A percentile compares a stretch with the other conserved stretches of the same genome.
These are phyloP conservation scores for Rhypophila decipiens DNA, from an alignment of 495 filamentous ascomycete genomes.

Conservation along the genomic window DNA sequence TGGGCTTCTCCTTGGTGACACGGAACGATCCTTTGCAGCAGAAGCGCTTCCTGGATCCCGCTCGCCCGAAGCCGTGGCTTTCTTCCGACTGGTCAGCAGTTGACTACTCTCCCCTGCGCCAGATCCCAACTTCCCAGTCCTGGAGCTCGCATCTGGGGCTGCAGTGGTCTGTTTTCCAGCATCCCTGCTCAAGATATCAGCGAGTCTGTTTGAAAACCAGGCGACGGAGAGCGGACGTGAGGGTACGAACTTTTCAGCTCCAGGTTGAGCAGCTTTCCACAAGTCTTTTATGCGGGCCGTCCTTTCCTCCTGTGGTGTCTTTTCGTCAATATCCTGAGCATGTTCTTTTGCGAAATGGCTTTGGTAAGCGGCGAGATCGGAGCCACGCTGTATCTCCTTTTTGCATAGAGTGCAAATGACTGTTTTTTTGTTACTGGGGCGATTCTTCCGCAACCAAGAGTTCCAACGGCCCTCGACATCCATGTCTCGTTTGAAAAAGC, in stretches of 20 bases:
- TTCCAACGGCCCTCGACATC: constrained; percentile 3
- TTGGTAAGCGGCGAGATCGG: constrained; percentile 1
- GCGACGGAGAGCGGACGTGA: not conserved
- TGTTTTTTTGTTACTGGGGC: not conserved
- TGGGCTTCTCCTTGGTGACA: constrained; percentile 4
- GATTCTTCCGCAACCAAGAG: not conserved
- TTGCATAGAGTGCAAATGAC: not conserved
- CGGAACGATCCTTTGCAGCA: not conserved
- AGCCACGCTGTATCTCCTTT: not conserved
- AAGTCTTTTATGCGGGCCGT: not conserved
- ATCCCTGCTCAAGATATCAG: constrained; percentile 2
- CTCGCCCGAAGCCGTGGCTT: constrained; percentile 1
- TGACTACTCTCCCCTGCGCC: not conserved
- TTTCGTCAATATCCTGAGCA: not conserved
- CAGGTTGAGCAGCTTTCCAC: not conserved
- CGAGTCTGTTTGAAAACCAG: not conserved
- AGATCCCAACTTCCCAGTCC: not conserved
- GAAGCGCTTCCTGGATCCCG: not conserved
- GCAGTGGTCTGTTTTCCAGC: not conserved
- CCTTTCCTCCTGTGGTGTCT: constrained; percentile 7
- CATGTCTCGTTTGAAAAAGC: not conserved
- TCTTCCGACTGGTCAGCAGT: constrained; percentile 5
- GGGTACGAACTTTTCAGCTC: not conserved
- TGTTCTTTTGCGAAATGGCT: constrained; percentile 1
- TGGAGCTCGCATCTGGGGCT: not conserved